Percentiles rank a stretch among this genome's conserved stretches.
These are phyloP conservation scores for Reticulascus tulasneorum DNA, from an alignment of 2,329 filamentous ascomycete genomes.

Conservation along the genomic window DNA sequence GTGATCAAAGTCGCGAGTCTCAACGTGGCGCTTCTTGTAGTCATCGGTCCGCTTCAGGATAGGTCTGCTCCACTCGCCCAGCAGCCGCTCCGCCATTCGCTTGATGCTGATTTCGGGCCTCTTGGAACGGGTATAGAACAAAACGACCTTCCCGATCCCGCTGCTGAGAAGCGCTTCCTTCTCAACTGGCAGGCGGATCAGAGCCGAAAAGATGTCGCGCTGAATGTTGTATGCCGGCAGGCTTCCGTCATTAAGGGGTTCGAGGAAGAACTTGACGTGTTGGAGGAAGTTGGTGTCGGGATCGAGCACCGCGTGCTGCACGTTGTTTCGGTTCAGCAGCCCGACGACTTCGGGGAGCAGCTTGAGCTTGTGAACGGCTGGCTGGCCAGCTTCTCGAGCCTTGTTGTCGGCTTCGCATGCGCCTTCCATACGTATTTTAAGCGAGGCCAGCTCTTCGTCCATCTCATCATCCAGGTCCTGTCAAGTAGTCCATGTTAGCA, in stretches of 20 bases:
- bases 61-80: conserved; percentile 92
- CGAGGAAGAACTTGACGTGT: conserved; percentile 94
- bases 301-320: conserved; percentile 80
- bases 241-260: conserved; percentile 89
- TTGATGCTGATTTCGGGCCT: conserved; percentile 85
- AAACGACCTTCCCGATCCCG: conserved; percentile 91
- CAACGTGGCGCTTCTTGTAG: conserved; percentile 77
- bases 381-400: conserved; percentile 72
- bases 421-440: conserved; percentile 85
- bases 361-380: conserved; percentile 88
- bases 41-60: conserved; percentile 92
- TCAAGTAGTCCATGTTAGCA: conserved; percentile 16
- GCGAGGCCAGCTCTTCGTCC: conserved; percentile 82
- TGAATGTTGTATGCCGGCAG: conserved; percentile 97
- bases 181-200: conserved; percentile 78
- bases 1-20: conserved; percentile 61
- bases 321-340: conserved; percentile 83
- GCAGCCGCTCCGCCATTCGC: conserved; percentile 84
- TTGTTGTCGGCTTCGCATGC: conserved; percentile 84
- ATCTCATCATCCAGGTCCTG: conserved; percentile 87
- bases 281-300: conserved; percentile 94
- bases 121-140: conserved; percentile 96
- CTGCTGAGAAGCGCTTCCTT: conserved; percentile 88
- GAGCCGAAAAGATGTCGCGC: conserved; percentile 81
- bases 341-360: conserved; percentile 87